Evolutionary conservation across 2,329 filamentous ascomycete species (phyloP).

Genomic region (Nigrograna mackinnonii): DNA sequence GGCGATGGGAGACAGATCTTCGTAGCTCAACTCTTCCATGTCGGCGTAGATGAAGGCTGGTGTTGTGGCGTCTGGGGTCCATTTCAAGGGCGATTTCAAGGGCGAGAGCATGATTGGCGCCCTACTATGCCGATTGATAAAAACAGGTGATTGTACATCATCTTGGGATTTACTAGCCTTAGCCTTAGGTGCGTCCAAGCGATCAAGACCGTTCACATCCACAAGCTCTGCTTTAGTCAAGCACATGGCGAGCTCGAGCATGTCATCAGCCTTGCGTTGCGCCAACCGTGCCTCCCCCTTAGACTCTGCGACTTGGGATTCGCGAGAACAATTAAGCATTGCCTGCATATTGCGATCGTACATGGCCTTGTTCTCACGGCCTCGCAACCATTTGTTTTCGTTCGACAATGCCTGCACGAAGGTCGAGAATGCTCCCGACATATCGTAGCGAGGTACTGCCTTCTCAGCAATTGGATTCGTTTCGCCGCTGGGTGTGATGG

Average conservation of each 20-base stretch:
- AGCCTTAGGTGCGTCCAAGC: background rate
- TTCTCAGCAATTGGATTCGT: background rate
- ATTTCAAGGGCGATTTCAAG: background rate
- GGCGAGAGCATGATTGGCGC: slow-evolving; percentile 3
- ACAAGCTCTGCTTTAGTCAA: background rate
- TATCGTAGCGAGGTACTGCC: background rate
- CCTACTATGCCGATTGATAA: background rate
- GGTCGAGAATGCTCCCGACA: slow-evolving; percentile 13
- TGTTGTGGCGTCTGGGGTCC: background rate
- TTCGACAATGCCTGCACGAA: slow-evolving; percentile 27
- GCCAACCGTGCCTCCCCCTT: background rate
- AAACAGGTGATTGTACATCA: background rate
- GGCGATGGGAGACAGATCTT: slow-evolving; percentile 11
- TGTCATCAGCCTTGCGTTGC: slow-evolving; percentile 7
- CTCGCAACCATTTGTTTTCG: slow-evolving; percentile 34
- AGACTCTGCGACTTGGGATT: slow-evolving; percentile 1
- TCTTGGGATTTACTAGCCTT: background rate
- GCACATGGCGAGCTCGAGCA: slow-evolving; percentile 3
- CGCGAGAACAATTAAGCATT: slow-evolving; percentile 13
- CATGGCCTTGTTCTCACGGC: slow-evolving; percentile 20
- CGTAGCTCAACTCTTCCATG: slow-evolving; percentile 14
- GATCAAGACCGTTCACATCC: background rate
- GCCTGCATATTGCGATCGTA: slow-evolving; percentile 17
- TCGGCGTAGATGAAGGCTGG: slow-evolving; percentile 1
- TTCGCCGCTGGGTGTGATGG: background rate